Base-by-base conservation (phyloP, 495 filamentous ascomycete genomes). In the Neurospora pannonica region DNA sequence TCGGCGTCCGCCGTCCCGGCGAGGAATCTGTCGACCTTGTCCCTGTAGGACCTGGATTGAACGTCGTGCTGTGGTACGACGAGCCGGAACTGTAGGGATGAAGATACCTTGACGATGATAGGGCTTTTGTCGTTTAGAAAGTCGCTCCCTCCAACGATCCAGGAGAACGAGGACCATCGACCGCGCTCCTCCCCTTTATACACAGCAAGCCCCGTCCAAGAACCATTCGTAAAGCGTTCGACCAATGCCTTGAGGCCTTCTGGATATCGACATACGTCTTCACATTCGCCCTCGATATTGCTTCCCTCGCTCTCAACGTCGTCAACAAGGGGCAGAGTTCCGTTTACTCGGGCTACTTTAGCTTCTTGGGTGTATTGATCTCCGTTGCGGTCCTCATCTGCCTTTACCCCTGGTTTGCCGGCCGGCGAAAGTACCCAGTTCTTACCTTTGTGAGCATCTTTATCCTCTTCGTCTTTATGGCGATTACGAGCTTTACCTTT, bases 341-440 rank as follows among this genome's bases (percentile, higher is more conserved):
- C 46, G 46, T 54, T 54, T 54, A 54, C 46, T 54, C 46, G 81
- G 79, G 78, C 40, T 99, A 95, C 86, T 98, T 96, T 83, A 81
- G 84, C 38, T 99, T 97, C 77, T 85, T 99, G 6, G 94, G 97
- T 78, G 85, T 86, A 70, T 85, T 93, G 83, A 86, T 89, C 73
- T 97, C 98, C 76, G 76, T 97, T 37, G 95, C 98, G 79, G 86
- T 90, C 21, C 85, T 97, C 46, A 54, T 54, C 46, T 54, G 46
- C 46, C 46, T 54, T 24, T 54, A 54, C 4, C 46, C 46, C 9
- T 54, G 46, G 46, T 54, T 54, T 7, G 3, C 46, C 46, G 46
- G 46, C 46, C 46, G 46, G 46, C 46, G 46, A 28, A 28, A 54
- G 46, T 54, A 54, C 21, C 46, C 21, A 28, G 21, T 24, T 21